Percentiles rank a stretch among this genome's conserved stretches.
phyloP scores from a whole-genome alignment of 768 basidiomycete genomes.

The Tricholoma sp. region DNA sequence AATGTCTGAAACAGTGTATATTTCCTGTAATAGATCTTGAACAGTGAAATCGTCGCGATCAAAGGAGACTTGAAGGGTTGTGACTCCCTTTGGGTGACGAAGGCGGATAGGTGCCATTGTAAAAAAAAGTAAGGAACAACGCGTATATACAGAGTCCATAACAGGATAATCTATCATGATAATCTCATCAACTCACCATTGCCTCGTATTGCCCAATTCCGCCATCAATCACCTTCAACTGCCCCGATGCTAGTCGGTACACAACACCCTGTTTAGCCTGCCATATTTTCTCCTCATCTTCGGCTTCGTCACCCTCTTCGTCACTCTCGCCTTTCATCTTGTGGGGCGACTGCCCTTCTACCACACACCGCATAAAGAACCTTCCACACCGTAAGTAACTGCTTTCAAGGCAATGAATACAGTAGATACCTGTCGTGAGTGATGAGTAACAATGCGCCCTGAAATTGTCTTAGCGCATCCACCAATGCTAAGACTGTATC shows the following conservation, averaged over 20 bases:
- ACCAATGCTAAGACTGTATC: conserved; percentile 55
- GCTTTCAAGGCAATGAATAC: too few species aligned
- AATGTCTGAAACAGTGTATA: conserved; percentile 64
- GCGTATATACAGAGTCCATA: too few species aligned
- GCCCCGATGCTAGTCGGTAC: conserved; percentile 17
- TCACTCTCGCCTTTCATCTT: conserved; percentile 12
- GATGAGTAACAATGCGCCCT: conserved; percentile 56
- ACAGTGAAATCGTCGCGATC: conserved; percentile 52
- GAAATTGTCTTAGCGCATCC: conserved; percentile 42
- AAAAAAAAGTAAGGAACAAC: background rate
- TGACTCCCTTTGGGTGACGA: conserved; percentile 79
- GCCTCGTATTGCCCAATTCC: conserved; percentile 22
- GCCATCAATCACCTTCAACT: conserved; percentile 18
- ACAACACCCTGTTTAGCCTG: conserved; percentile 19
- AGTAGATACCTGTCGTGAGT: conserved; percentile 45
- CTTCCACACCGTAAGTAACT: conserved; percentile 1
- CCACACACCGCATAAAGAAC: conserved; percentile 25
- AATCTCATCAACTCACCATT: conserved; percentile 7
- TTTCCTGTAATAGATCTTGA: conserved; percentile 68
- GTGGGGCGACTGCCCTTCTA: conserved; percentile 20
- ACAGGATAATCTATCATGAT: conserved; percentile 3
- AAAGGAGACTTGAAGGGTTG: conserved; percentile 68
- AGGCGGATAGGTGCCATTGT: conserved; percentile 72
- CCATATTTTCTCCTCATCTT: conserved; percentile 9
- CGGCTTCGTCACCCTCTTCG: conserved; percentile 13